phyloP scores from a whole-genome alignment of 2,329 filamentous ascomycete species.

The Monosporascus sp. region DNA sequence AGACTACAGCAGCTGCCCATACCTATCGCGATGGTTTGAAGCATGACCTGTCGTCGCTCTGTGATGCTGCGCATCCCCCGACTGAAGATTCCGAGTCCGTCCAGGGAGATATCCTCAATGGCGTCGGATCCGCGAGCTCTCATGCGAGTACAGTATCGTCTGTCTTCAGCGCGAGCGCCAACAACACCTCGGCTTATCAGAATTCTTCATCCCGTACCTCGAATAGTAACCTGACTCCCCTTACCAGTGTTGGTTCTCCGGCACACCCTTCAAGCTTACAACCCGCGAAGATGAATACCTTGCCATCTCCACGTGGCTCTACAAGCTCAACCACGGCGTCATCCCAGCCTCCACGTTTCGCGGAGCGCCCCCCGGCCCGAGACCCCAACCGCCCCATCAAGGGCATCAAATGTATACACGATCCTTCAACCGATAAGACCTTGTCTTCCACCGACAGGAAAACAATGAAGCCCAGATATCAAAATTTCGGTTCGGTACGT shows the following conservation, averaged over 20 bases:
- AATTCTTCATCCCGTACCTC: slow-evolving; percentile 34
- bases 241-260: slow-evolving; percentile 49
- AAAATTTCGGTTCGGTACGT: slow-evolving; percentile 64
- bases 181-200: slow-evolving; percentile 36
- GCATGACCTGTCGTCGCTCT: slow-evolving; percentile 23
- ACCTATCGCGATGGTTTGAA: slow-evolving; percentile 27
- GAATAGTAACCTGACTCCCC: slow-evolving; percentile 45
- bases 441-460: slow-evolving; percentile 50
- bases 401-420: slow-evolving; percentile 56
- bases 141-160: slow-evolving; percentile 66
- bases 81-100: slow-evolving; percentile 54
- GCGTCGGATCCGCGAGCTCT: slow-evolving; percentile 67
- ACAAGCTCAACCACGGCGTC: slow-evolving; percentile 24
- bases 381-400: slow-evolving; percentile 49
- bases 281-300: slow-evolving; percentile 49
- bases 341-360: slow-evolving; percentile 21
- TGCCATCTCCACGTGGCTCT: slow-evolving; percentile 40
- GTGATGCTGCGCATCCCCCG: slow-evolving; percentile 32
- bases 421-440: slow-evolving; percentile 40
- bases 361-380: slow-evolving; percentile 49
- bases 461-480: slow-evolving; percentile 54
- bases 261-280: slow-evolving; percentile 39
- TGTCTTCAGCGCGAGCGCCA: slow-evolving; percentile 53
- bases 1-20: slow-evolving; percentile 22
- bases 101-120: slow-evolving; percentile 63